These are phyloP conservation scores for Ceratocystis colombiana DNA, from an alignment of 2,329 filamentous ascomycete genomes.

Conservation along the genomic window DNA sequence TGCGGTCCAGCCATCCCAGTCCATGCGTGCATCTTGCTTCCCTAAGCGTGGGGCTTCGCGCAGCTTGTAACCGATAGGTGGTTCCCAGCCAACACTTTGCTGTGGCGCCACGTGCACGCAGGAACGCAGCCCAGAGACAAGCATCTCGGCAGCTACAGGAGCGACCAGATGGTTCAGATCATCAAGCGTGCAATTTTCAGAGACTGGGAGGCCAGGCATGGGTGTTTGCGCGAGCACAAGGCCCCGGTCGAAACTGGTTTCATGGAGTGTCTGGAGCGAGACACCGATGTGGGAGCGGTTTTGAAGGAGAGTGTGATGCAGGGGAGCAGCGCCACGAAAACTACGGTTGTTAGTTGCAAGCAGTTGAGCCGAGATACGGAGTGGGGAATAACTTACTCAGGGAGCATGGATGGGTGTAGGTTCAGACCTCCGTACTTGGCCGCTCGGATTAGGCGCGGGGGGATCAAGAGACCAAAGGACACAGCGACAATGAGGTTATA, in stretches of 20 bases:
- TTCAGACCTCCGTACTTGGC: constrained; percentile 82
- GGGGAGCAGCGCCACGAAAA: constrained; percentile 73
- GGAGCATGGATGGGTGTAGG: constrained; percentile 82
- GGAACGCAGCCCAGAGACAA: constrained; percentile 54
- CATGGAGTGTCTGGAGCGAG: constrained; percentile 77
- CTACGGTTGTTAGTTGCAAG: constrained; percentile 34
- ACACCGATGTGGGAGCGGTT: constrained; percentile 56
- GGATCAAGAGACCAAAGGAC: constrained; percentile 87
- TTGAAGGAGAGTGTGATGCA: constrained; percentile 71
- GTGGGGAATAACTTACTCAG: constrained; percentile 48
- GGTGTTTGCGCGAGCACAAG: constrained; percentile 61
- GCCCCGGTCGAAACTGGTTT: constrained; percentile 67
- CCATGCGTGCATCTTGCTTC: constrained; percentile 51
- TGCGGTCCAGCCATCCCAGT: constrained; percentile 47
- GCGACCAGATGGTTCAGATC: constrained; percentile 44
- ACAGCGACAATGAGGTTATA: constrained; percentile 82
- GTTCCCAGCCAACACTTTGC: constrained; percentile 25
- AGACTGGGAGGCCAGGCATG: constrained; percentile 45
- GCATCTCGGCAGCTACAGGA: constrained; percentile 56
- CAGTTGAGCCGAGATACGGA: neutral
- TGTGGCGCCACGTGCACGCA: constrained; percentile 56
- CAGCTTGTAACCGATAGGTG: neutral
- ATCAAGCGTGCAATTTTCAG: constrained; percentile 37
- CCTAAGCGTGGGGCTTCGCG: constrained; percentile 63
- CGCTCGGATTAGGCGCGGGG: constrained; percentile 57